Evolutionary conservation across 495 filamentous ascomycete genomes (phyloP).

Genomic region (Tuber melanosporum): DNA sequence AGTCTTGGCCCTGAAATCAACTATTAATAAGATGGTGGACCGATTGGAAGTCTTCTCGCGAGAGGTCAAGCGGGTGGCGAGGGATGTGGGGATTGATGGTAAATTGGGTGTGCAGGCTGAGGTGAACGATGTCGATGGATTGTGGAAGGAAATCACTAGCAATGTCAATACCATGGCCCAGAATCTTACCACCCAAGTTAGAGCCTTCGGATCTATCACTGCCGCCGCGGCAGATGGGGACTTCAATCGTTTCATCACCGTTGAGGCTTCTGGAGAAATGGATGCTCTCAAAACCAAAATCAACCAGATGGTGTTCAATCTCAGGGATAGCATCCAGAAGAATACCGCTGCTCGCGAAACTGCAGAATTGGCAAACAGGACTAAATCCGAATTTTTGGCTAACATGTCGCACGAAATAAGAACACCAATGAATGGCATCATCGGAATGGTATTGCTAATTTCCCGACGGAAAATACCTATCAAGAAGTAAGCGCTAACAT

Average conservation of each 20-base stretch:
- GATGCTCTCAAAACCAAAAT: conserved; percentile 98
- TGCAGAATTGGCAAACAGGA: conserved; percentile 94
- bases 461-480: neutral
- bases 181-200: conserved; percentile 94
- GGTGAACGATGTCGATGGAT: conserved; percentile 83
- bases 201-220: conserved; percentile 95
- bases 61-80: conserved; percentile 90
- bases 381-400: conserved; percentile 96
- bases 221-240: conserved; percentile 94
- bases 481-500: conserved; percentile 51
- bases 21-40: conserved; percentile 99
- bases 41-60: conserved; percentile 94
- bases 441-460: conserved; percentile 38
- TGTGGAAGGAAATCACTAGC: conserved; percentile 98
- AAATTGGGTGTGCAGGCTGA: conserved; percentile 99
- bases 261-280: conserved; percentile 98
- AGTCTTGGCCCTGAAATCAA: conserved; percentile 87
- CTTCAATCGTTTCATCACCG: conserved; percentile 95
- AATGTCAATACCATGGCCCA: conserved; percentile 99
- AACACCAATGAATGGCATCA: conserved; percentile 73
- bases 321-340: conserved; percentile 92
- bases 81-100: conserved; percentile 94
- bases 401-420: conserved; percentile 99
- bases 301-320: conserved; percentile 96
- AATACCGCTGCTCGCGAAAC: conserved; percentile 96